Evolutionary conservation across 1,284 basidiomycete species (phyloP).

Genomic region (Mycena sp.): DNA sequence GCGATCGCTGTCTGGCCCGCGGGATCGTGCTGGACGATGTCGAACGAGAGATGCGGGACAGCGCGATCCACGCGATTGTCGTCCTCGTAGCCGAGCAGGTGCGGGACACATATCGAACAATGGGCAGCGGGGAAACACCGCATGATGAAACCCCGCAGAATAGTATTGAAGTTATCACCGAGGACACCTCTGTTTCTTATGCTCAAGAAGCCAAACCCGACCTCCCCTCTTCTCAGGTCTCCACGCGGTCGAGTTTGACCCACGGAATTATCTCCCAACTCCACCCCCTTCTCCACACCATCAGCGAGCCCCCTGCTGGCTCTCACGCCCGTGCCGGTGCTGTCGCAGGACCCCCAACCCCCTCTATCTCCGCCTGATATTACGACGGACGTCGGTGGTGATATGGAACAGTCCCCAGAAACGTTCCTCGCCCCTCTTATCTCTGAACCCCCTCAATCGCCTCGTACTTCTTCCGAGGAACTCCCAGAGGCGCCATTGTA

Average conservation of each 20-base stretch:
- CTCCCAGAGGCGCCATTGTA: background rate
- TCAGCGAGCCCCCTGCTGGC: background rate
- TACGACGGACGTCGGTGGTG: background rate
- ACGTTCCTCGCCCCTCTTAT: no score
- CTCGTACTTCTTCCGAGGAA: background rate
- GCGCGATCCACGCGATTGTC: slow-evolving; percentile 52
- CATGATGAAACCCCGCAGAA: no score
- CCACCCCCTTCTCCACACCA: slow-evolving; percentile 20
- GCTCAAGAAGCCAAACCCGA: no score
- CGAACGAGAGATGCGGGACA: slow-evolving; percentile 57
- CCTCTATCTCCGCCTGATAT: slow-evolving; percentile 4
- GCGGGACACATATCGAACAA: background rate
- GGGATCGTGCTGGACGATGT: slow-evolving; percentile 64
- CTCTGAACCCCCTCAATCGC: background rate
- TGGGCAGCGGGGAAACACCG: background rate
- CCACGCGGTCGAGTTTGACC: background rate
- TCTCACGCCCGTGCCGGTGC: no score
- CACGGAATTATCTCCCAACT: slow-evolving; percentile 15
- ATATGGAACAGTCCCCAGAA: background rate
- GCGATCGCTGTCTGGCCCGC: slow-evolving; percentile 74
- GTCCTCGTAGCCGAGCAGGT: slow-evolving; percentile 10
- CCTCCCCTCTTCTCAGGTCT: background rate
- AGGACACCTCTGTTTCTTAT: background rate
- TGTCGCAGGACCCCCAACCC: background rate
- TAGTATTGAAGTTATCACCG: no score